Percentiles rank a stretch among this genome's conserved stretches.
Evolutionary conservation across 345 rosid species (phyloP).

Genomic region (Alliaria petiolata): DNA sequence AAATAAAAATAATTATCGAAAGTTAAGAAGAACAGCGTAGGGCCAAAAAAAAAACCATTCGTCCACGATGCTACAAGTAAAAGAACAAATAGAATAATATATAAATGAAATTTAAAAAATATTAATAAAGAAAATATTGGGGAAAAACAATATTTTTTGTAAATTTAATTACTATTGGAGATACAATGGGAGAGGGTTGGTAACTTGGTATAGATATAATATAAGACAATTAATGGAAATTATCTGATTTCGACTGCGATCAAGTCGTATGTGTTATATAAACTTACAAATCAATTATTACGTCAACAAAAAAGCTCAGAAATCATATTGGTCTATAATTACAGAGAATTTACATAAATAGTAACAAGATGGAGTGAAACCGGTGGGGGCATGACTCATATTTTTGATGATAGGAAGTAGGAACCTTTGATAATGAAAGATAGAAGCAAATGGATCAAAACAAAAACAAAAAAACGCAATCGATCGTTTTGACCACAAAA

Average conservation of each 20-base stretch:
- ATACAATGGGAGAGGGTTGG: neutral
- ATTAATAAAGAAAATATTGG: no score
- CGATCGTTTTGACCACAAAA: neutral
- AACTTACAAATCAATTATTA: neutral
- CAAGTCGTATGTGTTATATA: neutral
- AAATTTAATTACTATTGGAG: neutral
- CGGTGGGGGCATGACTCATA: slow-evolving; percentile 20
- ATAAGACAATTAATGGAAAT: neutral
- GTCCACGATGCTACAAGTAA: no score
- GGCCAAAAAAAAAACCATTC: no score
- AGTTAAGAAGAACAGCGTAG: no score
- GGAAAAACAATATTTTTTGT: no score
- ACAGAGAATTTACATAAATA: neutral
- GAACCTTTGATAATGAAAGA: slow-evolving; percentile 59
- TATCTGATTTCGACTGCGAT: neutral
- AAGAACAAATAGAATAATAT: neutral
- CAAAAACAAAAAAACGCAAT: slow-evolving; percentile 39
- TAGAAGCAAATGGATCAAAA: slow-evolving; percentile 78
- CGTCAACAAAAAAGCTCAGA: neutral
- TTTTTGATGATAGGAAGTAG: slow-evolving; percentile 35
- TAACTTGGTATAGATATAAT: neutral
- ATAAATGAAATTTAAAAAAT: neutral
- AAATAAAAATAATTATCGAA: neutral
- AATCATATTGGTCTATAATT: neutral
- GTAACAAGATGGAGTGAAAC: slow-evolving; percentile 3